phyloP scores from a whole-genome alignment of 345 rosid species.

The Salix exigua region DNA sequence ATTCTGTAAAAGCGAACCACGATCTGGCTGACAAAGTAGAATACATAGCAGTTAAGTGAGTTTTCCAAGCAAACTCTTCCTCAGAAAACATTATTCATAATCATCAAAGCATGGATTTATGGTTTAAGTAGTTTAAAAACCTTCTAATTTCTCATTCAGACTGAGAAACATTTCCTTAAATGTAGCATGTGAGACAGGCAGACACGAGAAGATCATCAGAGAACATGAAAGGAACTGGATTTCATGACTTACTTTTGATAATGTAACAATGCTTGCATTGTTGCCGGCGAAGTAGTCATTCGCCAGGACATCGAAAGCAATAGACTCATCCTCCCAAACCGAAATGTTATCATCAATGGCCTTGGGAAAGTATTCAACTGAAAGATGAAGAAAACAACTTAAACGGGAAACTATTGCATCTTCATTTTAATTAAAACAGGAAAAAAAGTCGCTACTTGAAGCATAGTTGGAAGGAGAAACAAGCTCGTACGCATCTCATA shows the following conservation, averaged over 20 bases:
- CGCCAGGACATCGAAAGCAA: conserved; percentile 58
- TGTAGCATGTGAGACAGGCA: not conserved
- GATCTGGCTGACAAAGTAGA: conserved; percentile 55
- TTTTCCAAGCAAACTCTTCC: not conserved
- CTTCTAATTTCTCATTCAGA: not conserved
- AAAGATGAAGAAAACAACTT: conserved; percentile 16
- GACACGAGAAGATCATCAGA: not conserved
- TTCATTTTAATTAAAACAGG: not conserved
- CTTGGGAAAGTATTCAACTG: conserved; percentile 85
- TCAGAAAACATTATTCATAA: not conserved
- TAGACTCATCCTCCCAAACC: conserved; percentile 87
- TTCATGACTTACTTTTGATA: conserved; percentile 51
- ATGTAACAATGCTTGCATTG: conserved; percentile 54
- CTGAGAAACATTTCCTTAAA: not conserved
- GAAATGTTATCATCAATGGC: conserved; percentile 56
- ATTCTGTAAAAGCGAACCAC: conserved; percentile 72
- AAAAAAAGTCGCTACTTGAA: not conserved
- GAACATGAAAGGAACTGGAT: not conserved
- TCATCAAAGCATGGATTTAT: not conserved
- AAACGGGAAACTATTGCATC: not conserved
- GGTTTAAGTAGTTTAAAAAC: not conserved
- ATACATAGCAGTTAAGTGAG: conserved; percentile 3
- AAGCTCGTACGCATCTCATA: not conserved
- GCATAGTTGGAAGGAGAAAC: not conserved
- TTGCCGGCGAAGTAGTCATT: conserved; percentile 74